Conservation (phyloP, 176 grass and related monocot species). For the Poa pratensis region DNA sequence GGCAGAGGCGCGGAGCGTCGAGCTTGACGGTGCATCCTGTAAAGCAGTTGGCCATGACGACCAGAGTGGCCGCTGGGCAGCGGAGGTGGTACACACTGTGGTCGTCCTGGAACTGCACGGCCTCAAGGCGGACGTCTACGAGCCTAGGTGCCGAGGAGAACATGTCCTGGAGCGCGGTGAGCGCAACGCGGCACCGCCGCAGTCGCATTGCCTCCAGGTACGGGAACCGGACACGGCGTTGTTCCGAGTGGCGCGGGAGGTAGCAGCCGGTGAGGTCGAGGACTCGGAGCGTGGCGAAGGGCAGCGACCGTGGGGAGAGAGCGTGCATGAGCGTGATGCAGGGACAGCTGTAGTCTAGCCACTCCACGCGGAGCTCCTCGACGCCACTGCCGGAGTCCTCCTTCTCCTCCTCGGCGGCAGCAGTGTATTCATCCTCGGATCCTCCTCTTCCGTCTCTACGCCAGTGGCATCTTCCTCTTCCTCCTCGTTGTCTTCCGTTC, state of each 20-base stretch:
- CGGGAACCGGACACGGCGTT: background rate
- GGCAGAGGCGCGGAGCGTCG: background rate
- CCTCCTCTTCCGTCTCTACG: too few relatives aligned
- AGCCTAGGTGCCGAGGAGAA: background rate
- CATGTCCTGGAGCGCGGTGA: background rate
- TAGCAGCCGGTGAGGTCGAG: background rate
- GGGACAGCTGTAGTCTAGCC: background rate
- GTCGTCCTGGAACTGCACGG: background rate
- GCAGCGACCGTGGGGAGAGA: background rate
- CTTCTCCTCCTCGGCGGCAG: background rate
- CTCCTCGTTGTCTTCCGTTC: background rate
- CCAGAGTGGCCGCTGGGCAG: background rate
- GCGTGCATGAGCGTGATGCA: background rate
- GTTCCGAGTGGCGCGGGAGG: background rate
- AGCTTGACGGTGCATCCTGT: background rate
- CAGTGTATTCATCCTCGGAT: too few relatives aligned
- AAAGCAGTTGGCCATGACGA: background rate
- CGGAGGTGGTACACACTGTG: background rate
- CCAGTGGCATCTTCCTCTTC: background rate
- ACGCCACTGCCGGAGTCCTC: background rate
- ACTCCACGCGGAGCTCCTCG: background rate
- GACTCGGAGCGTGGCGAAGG: background rate
- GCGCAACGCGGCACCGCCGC: background rate
- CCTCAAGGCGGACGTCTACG: background rate
- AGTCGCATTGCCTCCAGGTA: background rate